These are phyloP conservation scores for Xerocomus minutiporus DNA, from an alignment of 1,284 basidiomycete genomes.

Conservation along the genomic window DNA sequence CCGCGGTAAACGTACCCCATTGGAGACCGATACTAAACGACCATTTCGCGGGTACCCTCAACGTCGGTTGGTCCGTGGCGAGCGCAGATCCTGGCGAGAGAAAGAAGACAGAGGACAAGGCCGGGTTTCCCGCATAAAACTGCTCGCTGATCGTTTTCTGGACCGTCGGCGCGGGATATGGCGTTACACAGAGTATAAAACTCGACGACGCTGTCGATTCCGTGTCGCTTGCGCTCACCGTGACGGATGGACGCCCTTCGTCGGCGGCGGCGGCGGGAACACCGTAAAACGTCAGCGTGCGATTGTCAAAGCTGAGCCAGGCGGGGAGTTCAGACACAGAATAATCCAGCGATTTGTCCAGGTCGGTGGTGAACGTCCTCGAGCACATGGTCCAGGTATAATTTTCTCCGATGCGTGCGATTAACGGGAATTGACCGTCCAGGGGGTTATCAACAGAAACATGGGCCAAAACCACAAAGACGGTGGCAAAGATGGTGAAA, in stretches of 20 bases:
- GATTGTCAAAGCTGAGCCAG: slow-evolving; percentile 65
- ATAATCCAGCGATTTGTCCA: slow-evolving; percentile 41
- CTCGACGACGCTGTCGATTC: slow-evolving; percentile 45
- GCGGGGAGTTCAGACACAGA: slow-evolving; percentile 48
- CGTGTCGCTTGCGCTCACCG: slow-evolving; percentile 51
- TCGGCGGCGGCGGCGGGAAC: slow-evolving; percentile 49
- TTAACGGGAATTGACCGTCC: slow-evolving; percentile 55
- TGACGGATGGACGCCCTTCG: slow-evolving; percentile 52
- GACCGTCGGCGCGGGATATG: slow-evolving; percentile 51
- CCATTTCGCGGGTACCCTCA: slow-evolving; percentile 81
- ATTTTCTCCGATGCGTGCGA: slow-evolving; percentile 54
- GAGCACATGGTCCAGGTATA: slow-evolving; percentile 64
- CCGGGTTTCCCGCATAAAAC: slow-evolving; percentile 54
- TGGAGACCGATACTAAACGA: slow-evolving; percentile 89
- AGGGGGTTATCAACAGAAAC: slow-evolving; percentile 50
- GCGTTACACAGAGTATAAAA: slow-evolving; percentile 62
- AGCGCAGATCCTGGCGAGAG: slow-evolving; percentile 56
- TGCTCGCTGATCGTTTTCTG: slow-evolving; percentile 55
- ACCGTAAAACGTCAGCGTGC: slow-evolving; percentile 50
- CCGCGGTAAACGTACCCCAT: slow-evolving; percentile 56
- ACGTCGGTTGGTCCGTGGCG: slow-evolving; percentile 47
- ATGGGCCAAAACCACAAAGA: slow-evolving; percentile 36
- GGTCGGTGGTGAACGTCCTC: slow-evolving; percentile 54
- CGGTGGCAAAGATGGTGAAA: slow-evolving; percentile 44
- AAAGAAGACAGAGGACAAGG: slow-evolving; percentile 65